These are phyloP conservation scores for Aleurites moluccanus DNA, from an alignment of 441 rosid genomes.

Conservation along the genomic window DNA sequence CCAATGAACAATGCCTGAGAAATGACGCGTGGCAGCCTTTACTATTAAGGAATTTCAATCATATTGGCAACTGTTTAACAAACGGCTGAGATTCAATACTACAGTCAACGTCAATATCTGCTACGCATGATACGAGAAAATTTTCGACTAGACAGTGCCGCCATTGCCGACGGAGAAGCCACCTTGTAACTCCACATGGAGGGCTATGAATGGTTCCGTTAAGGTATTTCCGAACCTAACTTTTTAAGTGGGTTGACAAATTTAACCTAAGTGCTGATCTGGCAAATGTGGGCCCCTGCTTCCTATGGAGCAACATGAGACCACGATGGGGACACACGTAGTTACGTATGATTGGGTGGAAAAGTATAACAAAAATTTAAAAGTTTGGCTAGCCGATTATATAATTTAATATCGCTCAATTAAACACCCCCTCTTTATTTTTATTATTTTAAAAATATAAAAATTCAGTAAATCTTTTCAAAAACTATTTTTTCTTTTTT, in stretches of 20 bases:
- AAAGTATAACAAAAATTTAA: not conserved
- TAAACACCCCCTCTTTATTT: no score
- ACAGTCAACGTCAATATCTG: constrained; percentile 21
- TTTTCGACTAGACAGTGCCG: constrained; percentile 35
- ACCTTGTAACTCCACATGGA: constrained; percentile 27
- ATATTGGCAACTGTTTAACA: constrained; percentile 40
- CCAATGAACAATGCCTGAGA: not conserved
- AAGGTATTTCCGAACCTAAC: constrained; percentile 18
- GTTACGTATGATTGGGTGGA: not conserved
- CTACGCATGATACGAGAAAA: constrained; percentile 27
- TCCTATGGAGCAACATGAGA: constrained; percentile 37
- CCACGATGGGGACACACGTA: constrained; percentile 35
- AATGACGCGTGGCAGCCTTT: constrained; percentile 23
- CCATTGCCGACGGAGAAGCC: constrained; percentile 26
- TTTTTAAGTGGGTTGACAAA: constrained; percentile 15
- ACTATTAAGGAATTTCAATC: constrained; percentile 37
- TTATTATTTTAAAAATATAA: no score
- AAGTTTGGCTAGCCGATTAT: constrained; percentile 26
- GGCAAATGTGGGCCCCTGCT: constrained; percentile 37
- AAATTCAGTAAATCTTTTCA: no score
- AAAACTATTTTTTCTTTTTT: no score
- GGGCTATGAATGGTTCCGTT: not conserved
- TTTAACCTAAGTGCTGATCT: constrained; percentile 10
- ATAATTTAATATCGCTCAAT: no score
- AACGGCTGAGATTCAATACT: constrained; percentile 23